Conservation (phyloP, 768 basidiomycete species). For the Porphyrellus cyaneotinctus region DNA sequence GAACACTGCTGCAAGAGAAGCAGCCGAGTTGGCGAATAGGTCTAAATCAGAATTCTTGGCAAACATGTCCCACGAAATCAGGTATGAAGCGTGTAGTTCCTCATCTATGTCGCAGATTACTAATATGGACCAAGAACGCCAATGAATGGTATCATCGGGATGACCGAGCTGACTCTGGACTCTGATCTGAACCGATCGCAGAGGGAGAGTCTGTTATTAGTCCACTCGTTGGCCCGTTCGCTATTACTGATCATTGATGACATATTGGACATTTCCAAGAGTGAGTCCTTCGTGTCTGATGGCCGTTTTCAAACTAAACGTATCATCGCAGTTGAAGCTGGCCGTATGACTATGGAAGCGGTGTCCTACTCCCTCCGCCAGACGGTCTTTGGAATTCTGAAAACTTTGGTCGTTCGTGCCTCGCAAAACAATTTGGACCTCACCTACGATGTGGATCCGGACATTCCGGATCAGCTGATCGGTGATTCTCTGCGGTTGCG, state of each 20-base stretch:
- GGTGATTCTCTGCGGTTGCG: conserved; percentile 93
- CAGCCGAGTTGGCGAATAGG: conserved; percentile 96
- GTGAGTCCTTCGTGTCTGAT: conserved; percentile 47
- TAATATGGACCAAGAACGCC: conserved; percentile 66
- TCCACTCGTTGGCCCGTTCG: conserved; percentile 90
- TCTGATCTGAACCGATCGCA: conserved; percentile 93
- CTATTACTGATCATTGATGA: conserved; percentile 97
- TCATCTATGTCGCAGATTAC: conserved; percentile 1
- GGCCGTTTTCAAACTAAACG: conserved; percentile 5
- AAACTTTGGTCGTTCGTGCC: conserved; percentile 96
- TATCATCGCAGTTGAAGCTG: conserved; percentile 77
- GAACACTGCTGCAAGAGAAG: conserved; percentile 96
- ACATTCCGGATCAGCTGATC: conserved; percentile 94
- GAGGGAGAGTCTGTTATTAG: conserved; percentile 90
- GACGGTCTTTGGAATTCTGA: conserved; percentile 95
- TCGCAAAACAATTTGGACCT: conserved; percentile 95
- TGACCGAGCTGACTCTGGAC: conserved; percentile 97
- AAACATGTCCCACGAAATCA: conserved; percentile 96
- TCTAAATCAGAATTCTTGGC: conserved; percentile 98
- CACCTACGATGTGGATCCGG: conserved; percentile 92
- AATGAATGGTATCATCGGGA: conserved; percentile 99
- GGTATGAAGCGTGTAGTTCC: conserved; percentile 47
- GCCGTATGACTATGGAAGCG: conserved; percentile 99
- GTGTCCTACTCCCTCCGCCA: conserved; percentile 98
- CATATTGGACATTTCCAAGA: conserved; percentile 99